Percentiles rank a stretch among this genome's conserved stretches.
phyloP scores from a whole-genome alignment of 2,329 filamentous ascomycete genomes.

The Decorospora gaudefroyi region DNA sequence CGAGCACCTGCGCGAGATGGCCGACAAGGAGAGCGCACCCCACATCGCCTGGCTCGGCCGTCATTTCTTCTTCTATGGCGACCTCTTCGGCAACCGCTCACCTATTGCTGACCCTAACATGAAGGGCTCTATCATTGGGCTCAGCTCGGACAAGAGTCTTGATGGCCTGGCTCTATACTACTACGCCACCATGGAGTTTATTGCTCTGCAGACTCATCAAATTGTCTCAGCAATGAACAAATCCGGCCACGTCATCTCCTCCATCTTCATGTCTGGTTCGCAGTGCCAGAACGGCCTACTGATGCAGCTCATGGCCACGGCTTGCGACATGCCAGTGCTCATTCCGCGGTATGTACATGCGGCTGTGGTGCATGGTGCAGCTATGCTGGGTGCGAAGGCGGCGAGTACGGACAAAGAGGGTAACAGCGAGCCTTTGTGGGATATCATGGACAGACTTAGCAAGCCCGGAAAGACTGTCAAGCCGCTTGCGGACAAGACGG shows the following conservation, averaged over 20 bases:
- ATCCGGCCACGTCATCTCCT: slow-evolving; percentile 81
- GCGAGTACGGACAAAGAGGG: slow-evolving; percentile 78
- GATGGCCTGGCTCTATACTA: slow-evolving; percentile 90
- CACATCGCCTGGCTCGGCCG: slow-evolving; percentile 83
- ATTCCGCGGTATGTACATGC: slow-evolving; percentile 94
- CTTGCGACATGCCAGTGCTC: slow-evolving; percentile 88
- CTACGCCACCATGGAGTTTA: slow-evolving; percentile 97
- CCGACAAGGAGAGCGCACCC: slow-evolving; percentile 69
- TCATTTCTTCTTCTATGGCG: slow-evolving; percentile 98
- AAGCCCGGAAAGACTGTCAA: slow-evolving; percentile 85
- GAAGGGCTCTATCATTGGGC: slow-evolving; percentile 84
- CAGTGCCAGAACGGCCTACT: slow-evolving; percentile 95
- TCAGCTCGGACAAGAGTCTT: slow-evolving; percentile 83
- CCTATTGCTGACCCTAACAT: slow-evolving; percentile 92
- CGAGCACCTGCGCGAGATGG: slow-evolving; percentile 77
- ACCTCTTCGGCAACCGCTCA: slow-evolving; percentile 94
- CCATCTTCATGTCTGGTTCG: slow-evolving; percentile 98
- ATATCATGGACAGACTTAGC: slow-evolving; percentile 97
- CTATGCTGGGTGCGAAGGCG: slow-evolving; percentile 98
- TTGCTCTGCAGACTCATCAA: slow-evolving; percentile 93
- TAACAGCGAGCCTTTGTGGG: slow-evolving; percentile 85
- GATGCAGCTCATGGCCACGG: slow-evolving; percentile 88
- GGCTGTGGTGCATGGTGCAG: slow-evolving; percentile 95
- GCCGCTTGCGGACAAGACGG: slow-evolving; percentile 70
- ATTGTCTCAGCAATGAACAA: slow-evolving; percentile 95